Conservation (phyloP, 768 basidiomycete species). For the Lactifluus echinatus region DNA sequence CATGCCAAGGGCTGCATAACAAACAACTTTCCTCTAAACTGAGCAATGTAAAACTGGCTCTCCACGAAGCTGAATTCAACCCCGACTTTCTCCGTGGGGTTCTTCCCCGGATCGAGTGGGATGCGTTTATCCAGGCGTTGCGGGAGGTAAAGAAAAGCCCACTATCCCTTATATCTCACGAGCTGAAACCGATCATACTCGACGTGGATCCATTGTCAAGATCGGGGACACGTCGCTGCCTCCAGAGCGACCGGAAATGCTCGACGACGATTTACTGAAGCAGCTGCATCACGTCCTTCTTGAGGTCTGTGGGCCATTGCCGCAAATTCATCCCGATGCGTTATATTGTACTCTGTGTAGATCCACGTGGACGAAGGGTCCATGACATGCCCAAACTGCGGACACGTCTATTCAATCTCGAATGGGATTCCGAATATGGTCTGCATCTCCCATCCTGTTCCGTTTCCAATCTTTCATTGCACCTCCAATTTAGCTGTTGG, state of each 20-base stretch:
- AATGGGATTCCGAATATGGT: conserved; percentile 99
- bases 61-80: conserved; percentile 83
- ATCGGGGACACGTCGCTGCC: too few relatives aligned
- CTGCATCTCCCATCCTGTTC: background rate
- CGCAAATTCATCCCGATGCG: too few relatives aligned
- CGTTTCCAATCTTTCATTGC: background rate
- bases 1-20: conserved; percentile 87
- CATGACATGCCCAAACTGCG: conserved; percentile 92
- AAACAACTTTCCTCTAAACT: conserved; percentile 91
- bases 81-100: conserved; percentile 79
- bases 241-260: too few relatives aligned
- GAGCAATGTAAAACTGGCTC: conserved; percentile 70
- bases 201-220: too few relatives aligned
- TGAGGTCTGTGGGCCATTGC: too few relatives aligned
- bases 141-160: too few relatives aligned
- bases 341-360: too few relatives aligned
- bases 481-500: conserved; percentile 53
- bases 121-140: too few relatives aligned
- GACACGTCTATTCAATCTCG: conserved; percentile 80
- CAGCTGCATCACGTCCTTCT: too few relatives aligned
- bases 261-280: too few relatives aligned
- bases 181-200: background rate
- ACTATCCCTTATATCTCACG: background rate
- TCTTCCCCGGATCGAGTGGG: too few relatives aligned
- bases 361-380: conserved; percentile 86